phyloP scores from a whole-genome alignment of 345 rosid genomes.

The Citrus sp. region DNA sequence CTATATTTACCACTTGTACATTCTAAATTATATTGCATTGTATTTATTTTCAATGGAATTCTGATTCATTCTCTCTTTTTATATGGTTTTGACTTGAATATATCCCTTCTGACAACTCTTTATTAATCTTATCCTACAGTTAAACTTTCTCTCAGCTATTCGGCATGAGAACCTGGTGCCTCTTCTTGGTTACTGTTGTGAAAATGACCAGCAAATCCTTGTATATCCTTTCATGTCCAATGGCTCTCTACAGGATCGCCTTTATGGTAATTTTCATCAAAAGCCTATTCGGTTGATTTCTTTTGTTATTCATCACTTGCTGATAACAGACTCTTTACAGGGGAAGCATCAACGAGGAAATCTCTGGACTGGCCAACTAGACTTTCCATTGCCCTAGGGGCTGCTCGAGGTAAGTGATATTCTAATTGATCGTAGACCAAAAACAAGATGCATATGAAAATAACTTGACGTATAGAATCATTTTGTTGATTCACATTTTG shows the following conservation, averaged over 20 bases:
- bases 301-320: neutral
- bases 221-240: slow-evolving; percentile 74
- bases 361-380: slow-evolving; percentile 69
- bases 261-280: slow-evolving; percentile 42
- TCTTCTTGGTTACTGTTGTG: slow-evolving; percentile 63
- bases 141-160: slow-evolving; percentile 63
- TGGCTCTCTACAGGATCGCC: slow-evolving; percentile 73
- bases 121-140: slow-evolving; percentile 29
- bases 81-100: neutral
- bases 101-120: neutral
- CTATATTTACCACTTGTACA: neutral
- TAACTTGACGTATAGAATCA: neutral
- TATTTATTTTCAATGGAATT: neutral
- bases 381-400: slow-evolving; percentile 66
- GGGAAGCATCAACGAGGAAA: slow-evolving; percentile 64
- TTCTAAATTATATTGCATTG: neutral
- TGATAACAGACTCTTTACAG: slow-evolving; percentile 29
- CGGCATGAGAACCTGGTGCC: slow-evolving; percentile 65
- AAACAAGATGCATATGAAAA: neutral
- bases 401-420: slow-evolving; percentile 59
- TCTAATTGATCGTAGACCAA: neutral
- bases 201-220: slow-evolving; percentile 67
- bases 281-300: neutral
- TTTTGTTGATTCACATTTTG: too few relatives aligned
- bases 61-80: neutral